Evolutionary conservation across 306 rosid genomes (phyloP).

Genomic region (Vicia sativa): DNA sequence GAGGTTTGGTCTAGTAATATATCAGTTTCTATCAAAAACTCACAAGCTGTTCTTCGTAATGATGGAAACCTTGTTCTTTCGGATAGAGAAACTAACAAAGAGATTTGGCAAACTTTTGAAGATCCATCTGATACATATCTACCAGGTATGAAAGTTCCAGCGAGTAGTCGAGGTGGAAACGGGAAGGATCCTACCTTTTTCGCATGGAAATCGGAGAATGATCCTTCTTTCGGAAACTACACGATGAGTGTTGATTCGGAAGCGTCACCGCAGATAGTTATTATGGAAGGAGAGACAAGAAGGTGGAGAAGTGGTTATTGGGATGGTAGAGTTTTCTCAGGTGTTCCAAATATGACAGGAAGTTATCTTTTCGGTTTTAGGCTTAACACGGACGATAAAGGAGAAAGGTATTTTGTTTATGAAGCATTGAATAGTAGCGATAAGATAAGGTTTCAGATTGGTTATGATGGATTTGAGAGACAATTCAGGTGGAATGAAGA

Average conservation of each 20-base stretch:
- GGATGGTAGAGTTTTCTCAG: conserved; percentile 58
- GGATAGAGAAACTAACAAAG: not conserved
- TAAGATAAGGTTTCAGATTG: conserved; percentile 56
- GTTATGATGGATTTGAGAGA: conserved; percentile 63
- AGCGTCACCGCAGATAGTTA: conserved; percentile 61
- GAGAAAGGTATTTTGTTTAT: conserved; percentile 43
- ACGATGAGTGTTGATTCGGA: conserved; percentile 67
- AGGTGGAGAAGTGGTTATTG: conserved; percentile 88
- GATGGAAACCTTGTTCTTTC: conserved; percentile 61
- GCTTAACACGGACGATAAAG: conserved; percentile 34
- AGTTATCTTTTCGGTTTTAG: conserved; percentile 52
- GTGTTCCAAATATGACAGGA: conserved; percentile 53
- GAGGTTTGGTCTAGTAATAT: conserved; percentile 57
- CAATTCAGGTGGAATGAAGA: conserved; percentile 49
- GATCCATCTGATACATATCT: conserved; percentile 67
- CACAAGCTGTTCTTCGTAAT: conserved; percentile 41
- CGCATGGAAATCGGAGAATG: conserved; percentile 66
- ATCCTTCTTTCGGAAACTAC: conserved; percentile 68
- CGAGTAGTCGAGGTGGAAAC: conserved; percentile 18
- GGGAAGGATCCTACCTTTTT: conserved; percentile 33
- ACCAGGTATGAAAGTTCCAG: conserved; percentile 62
- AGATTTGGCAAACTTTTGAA: conserved; percentile 63
- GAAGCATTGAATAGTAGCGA: conserved; percentile 6
- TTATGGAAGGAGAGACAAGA: conserved; percentile 58
- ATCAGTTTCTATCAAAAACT: conserved; percentile 19